Evolutionary conservation across 108 stramenopile species (phyloP).

Genomic region (Schizochytrium sp.): DNA sequence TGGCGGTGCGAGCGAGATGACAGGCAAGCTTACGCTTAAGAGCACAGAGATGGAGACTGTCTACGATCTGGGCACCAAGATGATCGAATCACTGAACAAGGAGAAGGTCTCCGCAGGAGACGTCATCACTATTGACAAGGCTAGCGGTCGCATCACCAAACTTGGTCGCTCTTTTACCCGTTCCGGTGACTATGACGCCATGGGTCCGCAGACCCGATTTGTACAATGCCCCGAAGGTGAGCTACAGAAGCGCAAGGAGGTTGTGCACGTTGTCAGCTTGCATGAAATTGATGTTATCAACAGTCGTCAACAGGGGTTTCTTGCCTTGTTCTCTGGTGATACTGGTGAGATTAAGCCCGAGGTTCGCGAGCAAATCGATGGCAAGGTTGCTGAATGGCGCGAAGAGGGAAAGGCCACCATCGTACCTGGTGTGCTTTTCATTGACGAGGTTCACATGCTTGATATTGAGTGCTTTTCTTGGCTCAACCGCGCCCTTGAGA

Average conservation of each 20-base stretch:
- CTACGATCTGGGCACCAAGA: conserved; percentile 98
- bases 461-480: conserved; percentile 95
- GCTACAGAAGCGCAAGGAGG: conserved; percentile 96
- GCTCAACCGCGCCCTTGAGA: conserved; percentile 90
- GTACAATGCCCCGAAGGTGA: conserved; percentile 99
- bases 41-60: conserved; percentile 99
- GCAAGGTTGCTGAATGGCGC: conserved; percentile 95
- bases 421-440: conserved; percentile 98
- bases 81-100: conserved; percentile 96
- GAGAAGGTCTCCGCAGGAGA: conserved; percentile 97
- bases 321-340: conserved; percentile 97
- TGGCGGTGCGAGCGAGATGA: conserved; percentile 83
- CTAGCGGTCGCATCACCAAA: conserved; percentile 93
- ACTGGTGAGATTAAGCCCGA: conserved; percentile 97
- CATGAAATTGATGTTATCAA: conserved; percentile 99
- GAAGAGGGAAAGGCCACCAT: conserved; percentile 97
- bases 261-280: conserved; percentile 92
- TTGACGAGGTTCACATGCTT: conserved; percentile 99
- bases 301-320: conserved; percentile 95
- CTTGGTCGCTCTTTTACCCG: conserved; percentile 94
- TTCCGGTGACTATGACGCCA: conserved; percentile 96
- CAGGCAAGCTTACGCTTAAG: conserved; percentile 93
- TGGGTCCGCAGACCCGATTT: conserved; percentile 95
- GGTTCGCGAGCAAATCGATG: conserved; percentile 96
- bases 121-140: conserved; percentile 99